phyloP scores from a whole-genome alignment of 2,329 filamentous ascomycete species.

The Phaeosphaeria sp. region DNA sequence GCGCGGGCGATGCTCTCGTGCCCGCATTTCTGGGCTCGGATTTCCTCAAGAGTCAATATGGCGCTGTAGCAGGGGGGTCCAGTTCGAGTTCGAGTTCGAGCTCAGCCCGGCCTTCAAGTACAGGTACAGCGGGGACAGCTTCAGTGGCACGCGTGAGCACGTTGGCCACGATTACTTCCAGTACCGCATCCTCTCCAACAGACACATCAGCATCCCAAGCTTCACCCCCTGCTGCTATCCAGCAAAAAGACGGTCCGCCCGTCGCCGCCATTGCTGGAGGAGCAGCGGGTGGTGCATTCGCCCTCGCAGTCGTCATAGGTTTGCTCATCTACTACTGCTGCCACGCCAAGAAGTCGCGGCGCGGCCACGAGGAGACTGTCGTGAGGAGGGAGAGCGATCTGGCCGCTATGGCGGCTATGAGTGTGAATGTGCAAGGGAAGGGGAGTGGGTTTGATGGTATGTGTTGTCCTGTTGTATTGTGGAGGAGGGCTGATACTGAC shows the following conservation, averaged over 20 bases:
- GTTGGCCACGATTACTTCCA: not conserved
- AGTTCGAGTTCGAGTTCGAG: not conserved
- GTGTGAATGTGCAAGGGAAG: not conserved
- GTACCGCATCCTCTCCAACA: not conserved
- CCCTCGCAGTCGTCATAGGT: slow-evolving; percentile 18
- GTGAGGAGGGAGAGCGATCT: slow-evolving; percentile 8
- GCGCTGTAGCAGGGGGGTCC: slow-evolving; percentile 13
- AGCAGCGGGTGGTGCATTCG: slow-evolving; percentile 27
- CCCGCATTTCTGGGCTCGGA: slow-evolving; percentile 23
- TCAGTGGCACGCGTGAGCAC: not conserved
- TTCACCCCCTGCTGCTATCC: not conserved
- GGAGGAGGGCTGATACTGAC: not conserved
- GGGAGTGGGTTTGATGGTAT: slow-evolving; percentile 4
- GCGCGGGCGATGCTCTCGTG: slow-evolving; percentile 34
- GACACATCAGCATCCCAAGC: slow-evolving; percentile 3
- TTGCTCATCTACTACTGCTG: slow-evolving; percentile 25
- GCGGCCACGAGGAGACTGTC: slow-evolving; percentile 8
- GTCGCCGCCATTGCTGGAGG: slow-evolving; percentile 35
- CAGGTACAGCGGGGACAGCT: not conserved
- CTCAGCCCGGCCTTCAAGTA: not conserved
- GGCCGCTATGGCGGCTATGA: slow-evolving; percentile 5
- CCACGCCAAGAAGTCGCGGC: slow-evolving; percentile 15
- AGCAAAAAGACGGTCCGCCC: slow-evolving; percentile 4
- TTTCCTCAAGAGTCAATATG: slow-evolving; percentile 19
- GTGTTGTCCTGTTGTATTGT: not conserved